Percentiles rank a stretch among this genome's conserved stretches.
phyloP scores from a whole-genome alignment of 2,329 filamentous ascomycete genomes.

The Tolypocladium inflatum region DNA sequence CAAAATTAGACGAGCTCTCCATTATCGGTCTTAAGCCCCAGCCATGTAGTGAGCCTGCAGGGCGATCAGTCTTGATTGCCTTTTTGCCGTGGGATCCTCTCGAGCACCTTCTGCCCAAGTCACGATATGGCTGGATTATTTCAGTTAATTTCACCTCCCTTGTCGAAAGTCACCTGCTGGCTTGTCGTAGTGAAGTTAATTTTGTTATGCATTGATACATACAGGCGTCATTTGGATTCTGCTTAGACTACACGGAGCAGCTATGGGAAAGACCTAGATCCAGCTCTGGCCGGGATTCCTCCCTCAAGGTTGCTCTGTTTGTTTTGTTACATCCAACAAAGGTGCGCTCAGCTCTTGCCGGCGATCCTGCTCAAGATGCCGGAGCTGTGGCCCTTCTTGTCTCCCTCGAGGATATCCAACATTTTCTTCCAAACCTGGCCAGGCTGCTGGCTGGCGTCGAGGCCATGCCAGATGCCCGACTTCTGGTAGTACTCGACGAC shows the following conservation, averaged over 20 bases:
- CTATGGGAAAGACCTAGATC: neutral
- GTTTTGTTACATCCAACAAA: neutral
- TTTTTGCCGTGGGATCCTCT: neutral
- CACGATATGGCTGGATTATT: neutral
- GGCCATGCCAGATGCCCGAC: conserved; percentile 90
- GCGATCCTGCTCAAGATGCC: conserved; percentile 29
- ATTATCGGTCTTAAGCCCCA: neutral
- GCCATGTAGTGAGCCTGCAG: neutral
- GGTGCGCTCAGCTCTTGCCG: conserved; percentile 14
- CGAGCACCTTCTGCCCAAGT: neutral
- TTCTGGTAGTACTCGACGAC: conserved; percentile 96
- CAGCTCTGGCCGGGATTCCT: neutral
- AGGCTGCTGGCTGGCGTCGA: conserved; percentile 94
- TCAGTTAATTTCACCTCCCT: too few species aligned
- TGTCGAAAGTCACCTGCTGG: neutral
- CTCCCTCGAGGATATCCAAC: conserved; percentile 69
- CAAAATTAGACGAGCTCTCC: neutral
- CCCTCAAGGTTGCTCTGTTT: neutral
- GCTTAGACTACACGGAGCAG: neutral
- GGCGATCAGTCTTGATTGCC: neutral
- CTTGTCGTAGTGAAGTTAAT: neutral
- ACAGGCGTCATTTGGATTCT: conserved; percentile 3
- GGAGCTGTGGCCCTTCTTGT: conserved; percentile 28
- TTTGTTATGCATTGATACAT: conserved; percentile 6
- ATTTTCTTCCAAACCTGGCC: conserved; percentile 93